Conservation (phyloP, 192 early-diverging fungal species). For the Coemansia guatemalensis region DNA sequence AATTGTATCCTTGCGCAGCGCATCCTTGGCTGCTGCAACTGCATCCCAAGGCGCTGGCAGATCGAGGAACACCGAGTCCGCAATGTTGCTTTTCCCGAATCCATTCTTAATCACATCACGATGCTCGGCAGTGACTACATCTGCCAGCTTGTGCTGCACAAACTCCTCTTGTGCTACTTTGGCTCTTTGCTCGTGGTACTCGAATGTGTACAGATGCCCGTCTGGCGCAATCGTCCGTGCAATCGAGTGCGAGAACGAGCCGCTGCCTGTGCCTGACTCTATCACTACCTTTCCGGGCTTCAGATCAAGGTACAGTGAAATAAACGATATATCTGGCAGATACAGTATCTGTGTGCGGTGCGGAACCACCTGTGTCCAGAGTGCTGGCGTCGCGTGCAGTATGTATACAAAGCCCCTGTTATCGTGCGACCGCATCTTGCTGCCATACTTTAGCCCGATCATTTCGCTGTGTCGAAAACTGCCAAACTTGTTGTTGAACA, state of each 20-base stretch:
- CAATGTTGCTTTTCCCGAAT: conserved; percentile 71
- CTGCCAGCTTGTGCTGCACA: conserved; percentile 66
- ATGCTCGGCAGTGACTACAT: conserved; percentile 70
- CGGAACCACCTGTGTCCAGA: conserved; percentile 91
- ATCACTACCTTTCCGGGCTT: conserved; percentile 82
- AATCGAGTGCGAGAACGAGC: conserved; percentile 97
- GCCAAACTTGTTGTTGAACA: conserved; percentile 80
- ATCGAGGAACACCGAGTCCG: conserved; percentile 93
- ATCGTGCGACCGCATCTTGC: conserved; percentile 63
- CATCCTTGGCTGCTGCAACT: conserved; percentile 76
- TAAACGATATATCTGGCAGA: conserved; percentile 90
- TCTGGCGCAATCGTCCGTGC: conserved; percentile 82
- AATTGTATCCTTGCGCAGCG: conserved; percentile 75
- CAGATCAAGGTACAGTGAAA: conserved; percentile 78
- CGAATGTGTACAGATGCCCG: conserved; percentile 91
- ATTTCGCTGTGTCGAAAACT: conserved; percentile 76
- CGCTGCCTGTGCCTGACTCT: conserved; percentile 93
- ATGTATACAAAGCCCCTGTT: conserved; percentile 79
- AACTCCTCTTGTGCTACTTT: conserved; percentile 74
- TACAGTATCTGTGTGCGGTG: conserved; percentile 98
- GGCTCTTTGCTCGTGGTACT: conserved; percentile 85
- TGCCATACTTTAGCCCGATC: conserved; percentile 86
- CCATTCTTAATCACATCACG: conserved; percentile 79
- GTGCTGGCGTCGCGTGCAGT: conserved; percentile 89
- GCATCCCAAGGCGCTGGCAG: conserved; percentile 97